Conservation (phyloP, 306 rosid species). For the Cicer arietinum region DNA sequence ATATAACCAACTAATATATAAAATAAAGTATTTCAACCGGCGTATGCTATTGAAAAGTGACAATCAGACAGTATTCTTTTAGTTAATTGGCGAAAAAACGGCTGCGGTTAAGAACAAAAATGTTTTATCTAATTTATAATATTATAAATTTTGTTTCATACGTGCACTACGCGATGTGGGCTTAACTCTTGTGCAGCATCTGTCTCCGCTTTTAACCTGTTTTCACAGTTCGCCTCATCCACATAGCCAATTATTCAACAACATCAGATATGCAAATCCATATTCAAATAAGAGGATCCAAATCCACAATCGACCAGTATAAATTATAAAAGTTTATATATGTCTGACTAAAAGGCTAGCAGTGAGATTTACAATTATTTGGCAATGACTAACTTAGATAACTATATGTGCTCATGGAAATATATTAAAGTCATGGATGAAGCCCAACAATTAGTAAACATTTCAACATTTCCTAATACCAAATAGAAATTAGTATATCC, state of each 20-base stretch:
- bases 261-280: not conserved
- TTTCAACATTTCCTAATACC: no score
- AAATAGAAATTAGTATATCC: not conserved
- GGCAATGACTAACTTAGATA: not conserved
- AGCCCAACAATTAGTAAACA: not conserved
- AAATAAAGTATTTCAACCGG: no score
- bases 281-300: not conserved
- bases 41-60: no score
- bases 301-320: not conserved
- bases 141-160: no score
- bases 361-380: conserved; percentile 17
- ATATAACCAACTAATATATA: no score
- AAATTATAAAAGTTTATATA: not conserved
- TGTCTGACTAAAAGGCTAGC: not conserved
- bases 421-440: conserved; percentile 19
- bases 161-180: not conserved
- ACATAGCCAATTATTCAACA: not conserved
- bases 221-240: not conserved
- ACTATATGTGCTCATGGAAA: conserved; percentile 19
- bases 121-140: no score
- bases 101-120: no score
- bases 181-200: not conserved
- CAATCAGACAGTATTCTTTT: no score
- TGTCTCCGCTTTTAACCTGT: not conserved
- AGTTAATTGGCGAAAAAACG: no score